phyloP scores from a whole-genome alignment of 768 basidiomycete genomes.

The Roridomyces roridus region DNA sequence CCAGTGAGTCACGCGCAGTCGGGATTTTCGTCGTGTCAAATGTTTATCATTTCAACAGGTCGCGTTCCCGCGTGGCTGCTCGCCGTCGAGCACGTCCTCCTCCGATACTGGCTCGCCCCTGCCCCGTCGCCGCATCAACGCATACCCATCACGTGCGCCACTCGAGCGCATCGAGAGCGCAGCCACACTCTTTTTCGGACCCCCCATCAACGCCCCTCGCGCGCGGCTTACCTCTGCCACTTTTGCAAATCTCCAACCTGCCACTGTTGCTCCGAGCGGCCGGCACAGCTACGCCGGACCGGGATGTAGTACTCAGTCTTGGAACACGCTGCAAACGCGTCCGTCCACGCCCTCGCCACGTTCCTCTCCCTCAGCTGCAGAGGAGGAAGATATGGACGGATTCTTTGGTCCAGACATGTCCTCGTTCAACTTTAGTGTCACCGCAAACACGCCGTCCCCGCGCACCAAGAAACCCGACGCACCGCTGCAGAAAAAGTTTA shows the following conservation, averaged over 20 bases:
- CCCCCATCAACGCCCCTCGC: conserved; percentile 45
- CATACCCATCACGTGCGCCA: conserved; percentile 40
- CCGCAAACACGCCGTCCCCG: conserved; percentile 64
- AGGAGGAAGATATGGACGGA: conserved; percentile 61
- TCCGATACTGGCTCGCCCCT: conserved; percentile 60
- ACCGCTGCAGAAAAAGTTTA: conserved; percentile 69
- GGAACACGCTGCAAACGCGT: conserved; percentile 49
- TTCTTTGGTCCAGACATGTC: conserved; percentile 52
- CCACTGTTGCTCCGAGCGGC: conserved; percentile 37
- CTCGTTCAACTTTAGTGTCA: conserved; percentile 64
- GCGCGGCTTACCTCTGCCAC: conserved; percentile 38
- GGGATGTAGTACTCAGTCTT: conserved; percentile 39
- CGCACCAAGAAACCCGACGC: conserved; percentile 41
- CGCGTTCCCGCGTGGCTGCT: conserved; percentile 46
- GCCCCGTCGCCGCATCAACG: conserved; percentile 58
- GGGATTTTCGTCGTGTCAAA: no score
- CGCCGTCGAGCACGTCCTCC: conserved; percentile 46
- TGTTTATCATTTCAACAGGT: conserved; percentile 21
- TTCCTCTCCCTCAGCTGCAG: conserved; percentile 50
- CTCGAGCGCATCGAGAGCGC: conserved; percentile 62
- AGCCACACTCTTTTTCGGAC: conserved; percentile 75
- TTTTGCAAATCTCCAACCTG: conserved; percentile 27
- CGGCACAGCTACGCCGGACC: conserved; percentile 74
- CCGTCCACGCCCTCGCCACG: conserved; percentile 51
- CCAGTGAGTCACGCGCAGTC: conserved; percentile 40